These are phyloP conservation scores for Monilinia vaccinii-corymbosi DNA, from an alignment of 2,329 filamentous ascomycete genomes.

Conservation along the genomic window DNA sequence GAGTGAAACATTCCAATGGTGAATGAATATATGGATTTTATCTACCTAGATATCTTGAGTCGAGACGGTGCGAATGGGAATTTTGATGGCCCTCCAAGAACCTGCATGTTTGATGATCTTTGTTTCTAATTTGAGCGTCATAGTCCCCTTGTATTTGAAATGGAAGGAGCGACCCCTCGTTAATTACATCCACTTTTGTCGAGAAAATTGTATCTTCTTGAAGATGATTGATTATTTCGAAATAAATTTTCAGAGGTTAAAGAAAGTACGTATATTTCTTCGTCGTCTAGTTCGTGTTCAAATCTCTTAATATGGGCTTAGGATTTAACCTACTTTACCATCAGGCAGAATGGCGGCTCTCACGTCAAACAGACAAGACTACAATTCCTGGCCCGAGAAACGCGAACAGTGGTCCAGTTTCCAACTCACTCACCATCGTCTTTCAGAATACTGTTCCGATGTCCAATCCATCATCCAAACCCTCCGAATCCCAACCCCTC, in stretches of 20 bases:
- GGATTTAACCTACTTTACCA: background rate
- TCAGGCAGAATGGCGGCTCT: background rate
- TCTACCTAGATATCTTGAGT: background rate
- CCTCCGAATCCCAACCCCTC: background rate
- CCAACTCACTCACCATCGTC: background rate
- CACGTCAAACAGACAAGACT: background rate
- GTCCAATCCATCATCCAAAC: background rate
- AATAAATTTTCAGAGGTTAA: background rate
- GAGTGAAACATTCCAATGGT: background rate
- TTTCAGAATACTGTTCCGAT: background rate
- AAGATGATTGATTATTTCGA: slow-evolving; percentile 10
- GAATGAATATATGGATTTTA: background rate
- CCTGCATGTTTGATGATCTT: slow-evolving; percentile 12
- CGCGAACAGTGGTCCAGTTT: background rate
- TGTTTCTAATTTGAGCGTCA: slow-evolving; percentile 12
- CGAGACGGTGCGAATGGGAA: background rate
- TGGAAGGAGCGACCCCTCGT: background rate
- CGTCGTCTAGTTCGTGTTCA: too few species aligned
- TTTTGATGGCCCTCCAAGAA: slow-evolving; percentile 5
- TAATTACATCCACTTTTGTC: background rate
- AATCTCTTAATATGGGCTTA: too few species aligned
- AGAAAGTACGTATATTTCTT: background rate
- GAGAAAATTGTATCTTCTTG: slow-evolving; percentile 7
- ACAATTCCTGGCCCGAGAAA: background rate
- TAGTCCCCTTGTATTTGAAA: background rate